Conservation (phyloP, 208 protist genomes). For the Trypanosoma melophagium region DNA sequence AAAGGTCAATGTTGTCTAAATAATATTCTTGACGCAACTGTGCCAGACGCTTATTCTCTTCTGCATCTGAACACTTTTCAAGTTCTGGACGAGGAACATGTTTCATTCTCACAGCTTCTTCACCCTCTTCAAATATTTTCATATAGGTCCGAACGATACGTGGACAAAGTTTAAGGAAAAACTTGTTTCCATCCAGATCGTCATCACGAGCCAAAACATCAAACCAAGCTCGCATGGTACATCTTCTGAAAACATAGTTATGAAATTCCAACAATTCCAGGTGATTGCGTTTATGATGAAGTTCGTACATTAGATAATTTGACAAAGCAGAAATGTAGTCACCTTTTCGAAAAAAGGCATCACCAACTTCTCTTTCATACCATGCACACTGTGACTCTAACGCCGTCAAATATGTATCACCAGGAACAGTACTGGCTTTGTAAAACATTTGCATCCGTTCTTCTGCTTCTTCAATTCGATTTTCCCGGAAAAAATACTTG, state of each 20-base stretch:
- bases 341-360: slow-evolving; percentile 74
- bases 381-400: slow-evolving; percentile 96
- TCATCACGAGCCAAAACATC: slow-evolving; percentile 84
- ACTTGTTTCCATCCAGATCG: slow-evolving; percentile 70
- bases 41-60: slow-evolving; percentile 67
- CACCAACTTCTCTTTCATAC: slow-evolving; percentile 93
- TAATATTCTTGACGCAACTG: slow-evolving; percentile 61
- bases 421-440: slow-evolving; percentile 43
- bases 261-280: slow-evolving; percentile 97
- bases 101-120: slow-evolving; percentile 61
- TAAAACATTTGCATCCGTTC: slow-evolving; percentile 91
- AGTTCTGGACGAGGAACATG: slow-evolving; percentile 71
- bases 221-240: slow-evolving; percentile 95
- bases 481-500: slow-evolving; percentile 91
- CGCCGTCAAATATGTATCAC: slow-evolving; percentile 72
- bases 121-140: slow-evolving; percentile 68
- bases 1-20: slow-evolving; percentile 63
- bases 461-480: slow-evolving; percentile 81
- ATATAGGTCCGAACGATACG: slow-evolving; percentile 77
- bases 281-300: slow-evolving; percentile 92
- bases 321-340: slow-evolving; percentile 91
- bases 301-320: slow-evolving; percentile 89
- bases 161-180: slow-evolving; percentile 74
- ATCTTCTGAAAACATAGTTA: slow-evolving; percentile 94
- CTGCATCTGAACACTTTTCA: slow-evolving; percentile 29